Base-by-base conservation (phyloP, 345 rosid genomes). In the Camelina laxa region DNA sequence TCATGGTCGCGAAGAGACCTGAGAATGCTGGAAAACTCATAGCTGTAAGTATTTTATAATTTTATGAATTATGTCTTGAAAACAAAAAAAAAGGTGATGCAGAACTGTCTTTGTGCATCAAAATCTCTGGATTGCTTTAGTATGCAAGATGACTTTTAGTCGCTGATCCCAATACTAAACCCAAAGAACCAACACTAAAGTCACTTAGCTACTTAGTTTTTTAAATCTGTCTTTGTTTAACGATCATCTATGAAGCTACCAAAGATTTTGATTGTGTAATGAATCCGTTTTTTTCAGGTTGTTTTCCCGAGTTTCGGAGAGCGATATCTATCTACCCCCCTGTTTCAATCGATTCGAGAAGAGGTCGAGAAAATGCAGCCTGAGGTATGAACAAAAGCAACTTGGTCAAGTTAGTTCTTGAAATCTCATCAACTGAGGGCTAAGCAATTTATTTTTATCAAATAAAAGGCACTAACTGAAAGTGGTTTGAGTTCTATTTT, bases 261-360 rank as follows among this genome's bases (percentile, higher is more conserved):
- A 7, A 31, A 7, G 48, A 44, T 56, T 31, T 15, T 19, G 55
- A 17, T 56, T 15, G n/a, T 12, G 55, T 19, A 12, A 44, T 7
- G 17, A 47, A 54, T 49, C 9, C 48, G 50, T 2, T 67, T 33
- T 27, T 33, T 66, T 66, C 88, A 92, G 99, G 97, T 90, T 74
- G 94, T 92, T 53, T 90, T 95, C 53, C 99, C 97, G 2, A 95
- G 97, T 86, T 90, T 95, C 9, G 97, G 99, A 2, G 99, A 95
- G 70, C 85, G 97, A 58, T 92, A 95, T 45, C 87, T 92, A 35
- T 92, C 99, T 0, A 72, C 97, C 1, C 88, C 88, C 42, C 94
- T 92, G 69, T 95, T 95, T 85, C 91, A 89, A 79, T 92, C 97
- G 4, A 95, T 95, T 45, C 84, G 93, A 57, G 93, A 95, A 77